These are phyloP conservation scores for Exophiala bonariae DNA, from an alignment of 2,329 filamentous ascomycete species.

Conservation along the genomic window DNA sequence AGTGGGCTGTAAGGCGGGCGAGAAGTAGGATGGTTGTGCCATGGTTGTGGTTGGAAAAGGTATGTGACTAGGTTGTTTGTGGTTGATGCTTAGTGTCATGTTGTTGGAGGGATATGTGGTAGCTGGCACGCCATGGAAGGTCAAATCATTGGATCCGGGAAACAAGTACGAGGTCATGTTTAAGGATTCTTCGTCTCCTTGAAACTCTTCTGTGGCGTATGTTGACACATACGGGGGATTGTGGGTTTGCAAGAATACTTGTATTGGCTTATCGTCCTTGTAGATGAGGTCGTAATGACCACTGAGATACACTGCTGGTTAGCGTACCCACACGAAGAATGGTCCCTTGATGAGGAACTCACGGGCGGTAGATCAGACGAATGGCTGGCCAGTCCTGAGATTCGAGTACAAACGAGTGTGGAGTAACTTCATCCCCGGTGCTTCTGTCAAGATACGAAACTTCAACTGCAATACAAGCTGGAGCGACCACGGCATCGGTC, in stretches of 20 bases:
- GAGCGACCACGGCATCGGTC: conserved; percentile 75
- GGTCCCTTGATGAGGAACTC: conserved; percentile 33
- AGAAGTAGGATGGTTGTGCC: conserved; percentile 1
- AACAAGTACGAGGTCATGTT: conserved; percentile 9
- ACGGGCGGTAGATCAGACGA: conserved; percentile 67
- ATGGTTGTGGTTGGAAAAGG: background rate
- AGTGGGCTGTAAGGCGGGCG: background rate
- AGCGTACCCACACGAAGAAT: background rate
- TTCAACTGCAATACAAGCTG: conserved; percentile 76
- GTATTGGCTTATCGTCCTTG: conserved; percentile 45
- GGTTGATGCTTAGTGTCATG: too few species aligned
- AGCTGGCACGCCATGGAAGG: conserved; percentile 50
- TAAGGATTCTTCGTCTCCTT: conserved; percentile 6
- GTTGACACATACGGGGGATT: conserved; percentile 17
- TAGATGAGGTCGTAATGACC: conserved; percentile 97
- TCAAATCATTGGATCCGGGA: conserved; percentile 17
- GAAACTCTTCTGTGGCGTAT: conserved; percentile 7
- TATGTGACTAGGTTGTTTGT: background rate
- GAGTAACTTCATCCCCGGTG: conserved; percentile 69
- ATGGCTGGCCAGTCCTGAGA: conserved; percentile 57
- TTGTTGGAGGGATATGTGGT: background rate
- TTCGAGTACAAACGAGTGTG: conserved; percentile 43
- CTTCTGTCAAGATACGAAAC: conserved; percentile 91
- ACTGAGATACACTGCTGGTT: conserved; percentile 38
- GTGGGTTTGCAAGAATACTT: conserved; percentile 23